Conservation (phyloP, 129 eudicot species). For the Flaveria sonorensis region DNA sequence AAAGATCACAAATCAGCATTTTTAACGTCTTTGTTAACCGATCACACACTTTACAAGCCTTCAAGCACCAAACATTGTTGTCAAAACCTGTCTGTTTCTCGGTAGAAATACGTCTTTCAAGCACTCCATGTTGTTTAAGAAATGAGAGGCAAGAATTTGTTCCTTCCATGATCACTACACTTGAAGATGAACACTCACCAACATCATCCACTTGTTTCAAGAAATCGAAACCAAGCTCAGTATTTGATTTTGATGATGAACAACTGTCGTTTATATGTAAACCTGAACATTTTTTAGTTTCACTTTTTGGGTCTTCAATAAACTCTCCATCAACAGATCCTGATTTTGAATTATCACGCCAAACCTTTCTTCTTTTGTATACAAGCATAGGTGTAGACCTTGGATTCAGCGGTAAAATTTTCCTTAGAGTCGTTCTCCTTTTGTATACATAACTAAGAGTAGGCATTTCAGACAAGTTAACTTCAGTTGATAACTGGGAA, state of each 20-base stretch:
- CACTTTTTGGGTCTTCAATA: conserved; percentile 35
- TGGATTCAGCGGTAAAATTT: conserved; percentile 24
- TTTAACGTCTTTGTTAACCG: conserved; percentile 41
- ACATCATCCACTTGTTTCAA: conserved; percentile 54
- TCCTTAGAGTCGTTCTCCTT: conserved; percentile 44
- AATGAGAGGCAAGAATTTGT: conserved; percentile 51
- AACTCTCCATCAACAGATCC: conserved; percentile 42
- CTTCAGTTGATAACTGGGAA: conserved; percentile 44
- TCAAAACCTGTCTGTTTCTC: conserved; percentile 11
- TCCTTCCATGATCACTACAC: conserved; percentile 41
- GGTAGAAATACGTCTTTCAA: conserved; percentile 34
- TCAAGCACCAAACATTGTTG: conserved; percentile 39
- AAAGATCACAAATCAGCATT: conserved; percentile 78
- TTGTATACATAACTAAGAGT: conserved; percentile 48
- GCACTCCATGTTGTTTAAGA: conserved; percentile 50
- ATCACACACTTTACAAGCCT: conserved; percentile 59
- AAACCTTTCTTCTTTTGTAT: conserved; percentile 50
- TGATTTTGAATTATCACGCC: conserved; percentile 30
- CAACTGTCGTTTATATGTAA: conserved; percentile 52
- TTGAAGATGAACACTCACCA: conserved; percentile 83
- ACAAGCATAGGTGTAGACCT: conserved; percentile 43
- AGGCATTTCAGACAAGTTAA: conserved; percentile 43
- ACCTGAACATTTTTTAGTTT: conserved; percentile 28
- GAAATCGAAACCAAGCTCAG: conserved; percentile 48
- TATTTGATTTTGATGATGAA: conserved; percentile 68